phyloP scores from a whole-genome alignment of 1,139 yeast species.

The Taphrina deformans region DNA sequence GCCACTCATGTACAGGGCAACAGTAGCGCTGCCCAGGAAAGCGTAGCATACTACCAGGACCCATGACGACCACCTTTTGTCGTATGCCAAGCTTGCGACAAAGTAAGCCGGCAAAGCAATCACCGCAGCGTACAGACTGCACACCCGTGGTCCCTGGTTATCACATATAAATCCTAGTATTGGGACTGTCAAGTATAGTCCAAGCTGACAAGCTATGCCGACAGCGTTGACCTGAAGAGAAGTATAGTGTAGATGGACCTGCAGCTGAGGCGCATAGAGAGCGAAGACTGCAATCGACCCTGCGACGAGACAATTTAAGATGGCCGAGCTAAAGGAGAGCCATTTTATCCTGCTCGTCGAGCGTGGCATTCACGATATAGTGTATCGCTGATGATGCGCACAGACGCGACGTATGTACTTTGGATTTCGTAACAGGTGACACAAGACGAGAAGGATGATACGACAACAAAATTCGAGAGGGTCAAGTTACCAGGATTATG shows the following conservation, averaged over 20 bases:
- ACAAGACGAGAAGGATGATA: too few relatives aligned
- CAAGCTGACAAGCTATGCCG: slow-evolving; percentile 72
- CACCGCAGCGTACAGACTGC: slow-evolving; percentile 63
- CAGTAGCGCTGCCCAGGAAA: slow-evolving; percentile 40
- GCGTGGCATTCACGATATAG: neutral
- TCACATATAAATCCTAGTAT: slow-evolving; percentile 81
- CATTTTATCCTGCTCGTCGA: slow-evolving; percentile 7
- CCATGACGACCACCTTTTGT: slow-evolving; percentile 37
- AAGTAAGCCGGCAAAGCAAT: slow-evolving; percentile 75
- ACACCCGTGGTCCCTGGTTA: slow-evolving; percentile 73
- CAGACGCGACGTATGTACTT: too few relatives aligned
- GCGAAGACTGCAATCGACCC: slow-evolving; percentile 54
- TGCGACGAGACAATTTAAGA: slow-evolving; percentile 27
- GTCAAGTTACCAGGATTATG: neutral
- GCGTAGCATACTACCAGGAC: slow-evolving; percentile 41
- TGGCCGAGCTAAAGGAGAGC: slow-evolving; percentile 23
- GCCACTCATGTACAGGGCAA: slow-evolving; percentile 40
- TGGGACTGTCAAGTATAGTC: slow-evolving; percentile 84
- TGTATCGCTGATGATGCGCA: too few relatives aligned
- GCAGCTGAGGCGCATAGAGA: slow-evolving; percentile 71
- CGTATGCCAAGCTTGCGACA: slow-evolving; percentile 50
- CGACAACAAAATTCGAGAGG: too few relatives aligned
- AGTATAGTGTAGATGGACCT: slow-evolving; percentile 57
- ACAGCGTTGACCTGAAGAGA: slow-evolving; percentile 75
- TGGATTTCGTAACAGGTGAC: too few relatives aligned